phyloP scores from a whole-genome alignment of 768 basidiomycete species.

The Inosperma sp. region DNA sequence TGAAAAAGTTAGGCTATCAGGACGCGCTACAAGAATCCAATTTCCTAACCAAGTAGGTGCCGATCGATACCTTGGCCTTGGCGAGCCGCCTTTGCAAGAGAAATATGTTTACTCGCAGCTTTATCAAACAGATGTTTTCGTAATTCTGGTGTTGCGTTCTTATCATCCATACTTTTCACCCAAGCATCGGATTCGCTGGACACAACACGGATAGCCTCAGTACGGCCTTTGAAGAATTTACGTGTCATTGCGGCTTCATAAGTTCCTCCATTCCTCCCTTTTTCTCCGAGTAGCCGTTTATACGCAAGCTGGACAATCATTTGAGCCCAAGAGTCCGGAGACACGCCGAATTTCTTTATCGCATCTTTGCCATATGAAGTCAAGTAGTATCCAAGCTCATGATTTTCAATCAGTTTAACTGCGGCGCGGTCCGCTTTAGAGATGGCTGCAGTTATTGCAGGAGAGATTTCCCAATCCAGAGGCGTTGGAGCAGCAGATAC shows the following conservation, averaged over 20 bases:
- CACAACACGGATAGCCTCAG: conserved; percentile 89
- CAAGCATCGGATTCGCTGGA: conserved; percentile 73
- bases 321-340: conserved; percentile 94
- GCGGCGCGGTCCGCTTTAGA: conserved; percentile 51
- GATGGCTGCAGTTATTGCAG: conserved; percentile 48
- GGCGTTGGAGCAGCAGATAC: conserved; percentile 38
- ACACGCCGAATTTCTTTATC: conserved; percentile 84
- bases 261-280: conserved; percentile 66
- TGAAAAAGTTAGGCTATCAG: not conserved
- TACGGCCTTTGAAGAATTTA: conserved; percentile 82
- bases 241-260: conserved; percentile 95
- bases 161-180: conserved; percentile 69
- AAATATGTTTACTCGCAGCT: conserved; percentile 62
- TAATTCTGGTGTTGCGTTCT: conserved; percentile 34
- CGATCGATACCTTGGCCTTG: conserved; percentile 78
- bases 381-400: conserved; percentile 56
- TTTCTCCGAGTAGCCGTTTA: conserved; percentile 54
- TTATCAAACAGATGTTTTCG: conserved; percentile 50
- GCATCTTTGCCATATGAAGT: conserved; percentile 81
- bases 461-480: conserved; percentile 60
- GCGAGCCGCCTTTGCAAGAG: conserved; percentile 60
- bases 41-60: conserved; percentile 69
- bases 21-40: not conserved
- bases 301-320: conserved; percentile 90
- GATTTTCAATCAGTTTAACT: conserved; percentile 53